Evolutionary conservation across 768 basidiomycete genomes (phyloP), one percentile per base, ranked within the genome.

Genomic region (Suillus lakei): DNA sequence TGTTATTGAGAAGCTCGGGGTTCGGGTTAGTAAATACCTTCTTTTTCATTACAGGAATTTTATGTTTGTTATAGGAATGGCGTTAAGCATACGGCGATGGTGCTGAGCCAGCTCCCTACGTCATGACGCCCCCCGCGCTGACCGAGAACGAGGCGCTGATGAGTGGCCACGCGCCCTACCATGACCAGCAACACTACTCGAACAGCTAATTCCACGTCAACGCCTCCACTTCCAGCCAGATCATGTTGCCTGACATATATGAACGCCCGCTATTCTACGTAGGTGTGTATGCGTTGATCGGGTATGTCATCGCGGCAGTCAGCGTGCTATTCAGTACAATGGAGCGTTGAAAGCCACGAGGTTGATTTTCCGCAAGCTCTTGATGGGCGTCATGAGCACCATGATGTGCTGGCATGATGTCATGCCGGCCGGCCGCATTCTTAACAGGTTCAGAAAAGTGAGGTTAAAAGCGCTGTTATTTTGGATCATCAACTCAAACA

Each of bases 381-480:
- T 95, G 61, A 84, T 82, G 8, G 85, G 85, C 0, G 91, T 96
- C 12, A 88, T 94, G 21, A 83, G 87, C 16, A 92, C 93, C 9
- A 94, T 93, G 6, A 93, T 95, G 83, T 84, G 93, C 62, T 93
- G 91, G 83, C 89, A 90, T 71, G 92, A 95, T 72, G 88, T 90
- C 0, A 95, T 93, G 0, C 93, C 93, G 2, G 87, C 58, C 41
- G 92, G 93, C 44, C 90, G 92, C 3, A 90, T 96, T 84, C 82
- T 96, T 69, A 96, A 95, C 76, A 86, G 94, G 6, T 95, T 96
- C 72, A 90, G 88, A 71, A 91, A 89, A 76, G 86, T 84, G 51
- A 60, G 34, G 26, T 71, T 61, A 36, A n/a, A n/a, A 7, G 18
- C 9, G 26, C 62, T 30, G 28, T n/a, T 15, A 16, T 30, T 32